These are phyloP conservation scores for Bretschneidera sinensis DNA, from an alignment of 345 rosid species.

Conservation along the genomic window DNA sequence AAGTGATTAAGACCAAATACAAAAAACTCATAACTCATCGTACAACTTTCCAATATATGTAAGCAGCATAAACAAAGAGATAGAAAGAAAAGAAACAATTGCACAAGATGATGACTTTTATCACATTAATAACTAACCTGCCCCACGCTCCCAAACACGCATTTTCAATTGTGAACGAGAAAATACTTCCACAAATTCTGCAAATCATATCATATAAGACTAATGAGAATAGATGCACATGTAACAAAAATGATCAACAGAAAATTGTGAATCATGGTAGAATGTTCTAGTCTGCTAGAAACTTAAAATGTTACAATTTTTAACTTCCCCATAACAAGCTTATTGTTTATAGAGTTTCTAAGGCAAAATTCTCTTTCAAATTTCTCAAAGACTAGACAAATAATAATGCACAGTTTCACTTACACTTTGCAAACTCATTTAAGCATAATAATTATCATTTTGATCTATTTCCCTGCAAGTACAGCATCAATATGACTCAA, in stretches of 20 bases:
- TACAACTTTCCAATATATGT: neutral
- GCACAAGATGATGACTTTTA: neutral
- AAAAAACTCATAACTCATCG: neutral
- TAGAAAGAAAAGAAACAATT: neutral
- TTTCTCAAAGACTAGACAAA: too few species aligned
- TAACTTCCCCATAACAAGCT: too few species aligned
- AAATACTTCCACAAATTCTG: conserved; percentile 91
- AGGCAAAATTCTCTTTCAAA: too few species aligned
- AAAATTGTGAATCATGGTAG: neutral
- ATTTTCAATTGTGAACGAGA: conserved; percentile 84
- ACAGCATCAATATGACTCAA: neutral
- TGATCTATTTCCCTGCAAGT: neutral
- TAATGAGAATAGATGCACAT: neutral
- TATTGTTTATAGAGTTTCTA: too few species aligned
- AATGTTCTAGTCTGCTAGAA: too few species aligned
- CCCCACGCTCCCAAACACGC: conserved; percentile 99
- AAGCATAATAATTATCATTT: neutral
- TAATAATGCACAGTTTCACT: neutral
- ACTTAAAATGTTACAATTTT: too few species aligned
- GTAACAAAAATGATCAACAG: neutral
- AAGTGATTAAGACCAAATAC: neutral
- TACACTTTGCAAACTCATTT: neutral
- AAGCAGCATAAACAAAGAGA: neutral
- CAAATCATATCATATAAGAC: conserved; percentile 13
- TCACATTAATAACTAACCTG: conserved; percentile 42